Percentiles rank a stretch among this genome's conserved stretches.
phyloP scores from a whole-genome alignment of 1,284 basidiomycete genomes.

The Cerioporus squamosus region DNA sequence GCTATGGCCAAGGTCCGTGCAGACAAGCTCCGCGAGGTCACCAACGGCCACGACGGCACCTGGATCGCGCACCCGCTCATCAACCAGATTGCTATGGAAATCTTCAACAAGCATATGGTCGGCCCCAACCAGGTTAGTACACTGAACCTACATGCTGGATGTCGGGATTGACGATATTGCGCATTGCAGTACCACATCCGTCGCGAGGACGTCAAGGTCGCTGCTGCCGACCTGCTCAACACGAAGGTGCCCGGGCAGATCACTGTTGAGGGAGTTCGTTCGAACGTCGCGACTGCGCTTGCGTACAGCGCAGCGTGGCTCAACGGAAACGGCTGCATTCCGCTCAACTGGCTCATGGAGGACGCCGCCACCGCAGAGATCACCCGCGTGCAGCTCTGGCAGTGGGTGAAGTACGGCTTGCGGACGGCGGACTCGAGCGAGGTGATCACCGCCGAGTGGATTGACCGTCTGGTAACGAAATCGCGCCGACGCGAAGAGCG shows the following conservation, averaged over 20 bases:
- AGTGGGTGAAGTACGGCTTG: slow-evolving; percentile 88
- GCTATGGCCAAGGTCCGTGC: slow-evolving; percentile 96
- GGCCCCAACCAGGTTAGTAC: slow-evolving; percentile 87
- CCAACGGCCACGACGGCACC: slow-evolving; percentile 93
- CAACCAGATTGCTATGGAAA: slow-evolving; percentile 88
- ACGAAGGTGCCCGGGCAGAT: slow-evolving; percentile 85
- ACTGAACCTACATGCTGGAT: neutral
- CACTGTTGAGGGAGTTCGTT: slow-evolving; percentile 83
- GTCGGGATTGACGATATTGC: neutral
- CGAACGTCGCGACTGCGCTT: slow-evolving; percentile 84
- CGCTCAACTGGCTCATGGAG: slow-evolving; percentile 96
- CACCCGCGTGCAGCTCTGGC: slow-evolving; percentile 97
- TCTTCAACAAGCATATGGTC: slow-evolving; percentile 94
- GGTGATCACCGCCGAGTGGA: slow-evolving; percentile 74
- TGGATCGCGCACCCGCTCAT: slow-evolving; percentile 99
- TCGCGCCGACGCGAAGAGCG: slow-evolving; percentile 74
- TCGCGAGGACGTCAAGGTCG: slow-evolving; percentile 89
- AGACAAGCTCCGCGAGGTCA: slow-evolving; percentile 98
- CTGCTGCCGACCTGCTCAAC: slow-evolving; percentile 87
- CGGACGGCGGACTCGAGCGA: slow-evolving; percentile 78
- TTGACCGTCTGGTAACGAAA: slow-evolving; percentile 84
- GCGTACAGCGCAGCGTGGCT: slow-evolving; percentile 95
- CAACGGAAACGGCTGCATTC: slow-evolving; percentile 96
- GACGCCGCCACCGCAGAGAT: slow-evolving; percentile 98
- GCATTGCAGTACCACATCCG: slow-evolving; percentile 83